These are phyloP conservation scores for Stephania japonica DNA, from an alignment of 164 flowering plant genomes.

Conservation along the genomic window DNA sequence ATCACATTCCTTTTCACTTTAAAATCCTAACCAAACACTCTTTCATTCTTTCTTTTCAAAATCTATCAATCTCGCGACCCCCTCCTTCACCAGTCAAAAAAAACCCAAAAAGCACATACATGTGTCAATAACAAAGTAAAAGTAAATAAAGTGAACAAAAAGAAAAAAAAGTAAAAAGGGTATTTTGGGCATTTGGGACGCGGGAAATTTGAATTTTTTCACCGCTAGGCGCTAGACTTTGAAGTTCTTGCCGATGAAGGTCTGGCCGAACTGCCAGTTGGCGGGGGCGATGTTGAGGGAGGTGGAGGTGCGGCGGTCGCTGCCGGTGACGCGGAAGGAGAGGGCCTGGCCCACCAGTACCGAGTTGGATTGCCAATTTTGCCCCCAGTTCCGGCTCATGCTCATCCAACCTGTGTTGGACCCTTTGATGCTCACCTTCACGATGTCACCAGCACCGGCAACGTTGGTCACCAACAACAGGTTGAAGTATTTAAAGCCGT, in stretches of 20 bases:
- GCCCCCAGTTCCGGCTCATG: slow-evolving; percentile 81
- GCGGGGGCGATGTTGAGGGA: slow-evolving; percentile 65
- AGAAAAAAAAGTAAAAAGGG: background rate
- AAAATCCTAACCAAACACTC: background rate
- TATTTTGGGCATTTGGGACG: background rate
- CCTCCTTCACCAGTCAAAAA: background rate
- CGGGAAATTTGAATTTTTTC: slow-evolving; percentile 6
- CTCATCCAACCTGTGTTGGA: slow-evolving; percentile 60
- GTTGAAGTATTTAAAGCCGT: slow-evolving; percentile 72
- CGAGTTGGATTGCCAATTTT: slow-evolving; percentile 67
- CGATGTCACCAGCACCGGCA: slow-evolving; percentile 75
- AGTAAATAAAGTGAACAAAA: background rate
- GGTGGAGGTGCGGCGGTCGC: slow-evolving; percentile 62
- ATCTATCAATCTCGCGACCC: background rate
- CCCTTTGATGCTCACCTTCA: slow-evolving; percentile 52
- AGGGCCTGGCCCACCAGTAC: slow-evolving; percentile 63
- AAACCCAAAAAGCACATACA: background rate
- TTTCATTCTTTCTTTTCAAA: background rate
- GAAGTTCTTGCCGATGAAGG: slow-evolving; percentile 70
- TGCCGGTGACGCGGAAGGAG: slow-evolving; percentile 64
- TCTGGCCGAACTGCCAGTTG: slow-evolving; percentile 75
- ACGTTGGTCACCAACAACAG: slow-evolving; percentile 65
- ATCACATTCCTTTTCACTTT: background rate
- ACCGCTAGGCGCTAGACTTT: slow-evolving; percentile 40
- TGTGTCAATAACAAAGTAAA: background rate